Evolutionary conservation across 805 yeast genomes (phyloP), one percentile per base, ranked within the genome.

Genomic region (Nakazawaea wickerhamii): DNA sequence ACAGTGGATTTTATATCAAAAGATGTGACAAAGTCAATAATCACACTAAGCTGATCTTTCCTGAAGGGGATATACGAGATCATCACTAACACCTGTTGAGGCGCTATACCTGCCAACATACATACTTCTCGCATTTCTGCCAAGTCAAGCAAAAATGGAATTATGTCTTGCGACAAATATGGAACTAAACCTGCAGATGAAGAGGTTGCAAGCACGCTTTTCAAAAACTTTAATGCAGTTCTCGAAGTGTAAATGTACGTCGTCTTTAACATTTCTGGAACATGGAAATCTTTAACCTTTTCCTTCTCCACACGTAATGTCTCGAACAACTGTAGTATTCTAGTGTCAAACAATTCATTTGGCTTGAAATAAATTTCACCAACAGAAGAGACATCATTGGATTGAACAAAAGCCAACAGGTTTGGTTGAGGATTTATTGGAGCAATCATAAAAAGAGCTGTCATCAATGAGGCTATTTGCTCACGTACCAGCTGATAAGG

Each of bases 111-210:
- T 0, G 82, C 81, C 44, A 84, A 60, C 50, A 84, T 86, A 50
- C 95, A 84, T 11, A 86, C 86, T 48, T 91, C 97, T 46, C 86
- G 79, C 67, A 84, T 73, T 35, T 70, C 73, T 40, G 79, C 75
- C 36, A 88, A 62, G 14, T 72, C 66, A 53, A 86, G 65, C 44
- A 88, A 63, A 48, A 85, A 80, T 21, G 96, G 95, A 1, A 87
- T 60, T 22, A 89, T 69, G 40, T 74, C 64, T 2, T 65, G 59
- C 8, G 66, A 57, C 30, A 83, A 60, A 42, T 75, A 71, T 3
- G 77, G 77, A 34, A 76, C 71, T 31, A 84, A 58, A 7, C 77
- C 63, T 0, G 68, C 55, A 1, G 82, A 77, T 33, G 71, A 68
- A 1, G 83, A 71, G 0, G 85, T 72, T 34, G 64, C 65, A 41